Percentiles rank a stretch among this genome's conserved stretches.
These are phyloP conservation scores for Daedaleopsis nitida DNA, from an alignment of 768 basidiomycete species.

Conservation along the genomic window DNA sequence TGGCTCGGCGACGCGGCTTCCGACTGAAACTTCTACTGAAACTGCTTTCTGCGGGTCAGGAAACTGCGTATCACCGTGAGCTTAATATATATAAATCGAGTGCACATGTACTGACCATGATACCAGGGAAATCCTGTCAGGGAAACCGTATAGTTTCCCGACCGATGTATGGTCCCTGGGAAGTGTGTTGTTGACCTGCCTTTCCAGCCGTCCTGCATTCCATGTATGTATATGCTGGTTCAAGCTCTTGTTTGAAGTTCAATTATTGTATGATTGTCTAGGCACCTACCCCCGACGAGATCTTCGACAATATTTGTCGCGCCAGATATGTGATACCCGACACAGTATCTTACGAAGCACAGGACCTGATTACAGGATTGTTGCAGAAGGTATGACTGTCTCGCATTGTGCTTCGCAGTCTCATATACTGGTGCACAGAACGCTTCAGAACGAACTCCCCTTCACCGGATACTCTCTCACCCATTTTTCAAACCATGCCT, in stretches of 20 bases:
- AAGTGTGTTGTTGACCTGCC: slow-evolving; percentile 40
- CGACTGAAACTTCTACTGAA: slow-evolving; percentile 25
- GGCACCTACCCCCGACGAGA: slow-evolving; percentile 24
- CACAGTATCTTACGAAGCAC: slow-evolving; percentile 25
- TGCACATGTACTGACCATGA: not conserved
- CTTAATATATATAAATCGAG: not conserved
- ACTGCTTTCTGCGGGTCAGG: slow-evolving; percentile 25
- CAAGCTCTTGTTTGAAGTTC: not conserved
- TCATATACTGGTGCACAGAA: slow-evolving; percentile 22
- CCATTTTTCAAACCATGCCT: slow-evolving; percentile 34
- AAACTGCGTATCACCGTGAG: slow-evolving; percentile 46
- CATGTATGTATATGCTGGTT: slow-evolving; percentile 28
- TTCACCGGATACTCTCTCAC: slow-evolving; percentile 31
- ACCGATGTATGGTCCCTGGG: slow-evolving; percentile 53
- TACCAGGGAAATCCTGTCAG: slow-evolving; percentile 41
- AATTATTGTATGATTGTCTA: slow-evolving; percentile 5
- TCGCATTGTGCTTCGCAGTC: not conserved
- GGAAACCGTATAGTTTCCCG: slow-evolving; percentile 36
- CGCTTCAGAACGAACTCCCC: slow-evolving; percentile 31
- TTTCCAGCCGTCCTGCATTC: slow-evolving; percentile 38
- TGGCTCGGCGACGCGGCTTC: slow-evolving; percentile 35
- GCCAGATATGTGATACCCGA: slow-evolving; percentile 30
- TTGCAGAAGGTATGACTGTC: slow-evolving; percentile 26
- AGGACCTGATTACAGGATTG: slow-evolving; percentile 23
- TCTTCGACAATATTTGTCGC: slow-evolving; percentile 28